These are phyloP conservation scores for Leishmania mexicana DNA, from an alignment of 208 protist species.

Conservation along the genomic window DNA sequence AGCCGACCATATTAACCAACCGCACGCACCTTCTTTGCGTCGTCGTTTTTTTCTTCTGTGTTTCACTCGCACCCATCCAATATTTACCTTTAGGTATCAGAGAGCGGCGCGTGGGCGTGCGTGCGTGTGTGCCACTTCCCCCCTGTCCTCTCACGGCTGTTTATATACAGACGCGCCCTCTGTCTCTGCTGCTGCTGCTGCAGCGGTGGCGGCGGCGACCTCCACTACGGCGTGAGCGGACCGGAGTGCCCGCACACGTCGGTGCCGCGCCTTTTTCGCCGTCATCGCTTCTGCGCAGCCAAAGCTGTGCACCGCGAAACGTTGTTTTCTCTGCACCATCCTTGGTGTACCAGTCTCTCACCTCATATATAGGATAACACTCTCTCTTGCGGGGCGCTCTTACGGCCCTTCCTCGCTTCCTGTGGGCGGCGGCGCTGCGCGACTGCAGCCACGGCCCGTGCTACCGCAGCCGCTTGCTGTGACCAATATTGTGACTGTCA, in stretches of 20 bases:
- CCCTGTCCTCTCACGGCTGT: too few relatives aligned
- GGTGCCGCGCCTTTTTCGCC: too few relatives aligned
- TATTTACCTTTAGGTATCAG: not conserved
- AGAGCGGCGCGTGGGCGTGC: not conserved
- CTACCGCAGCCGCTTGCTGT: not conserved
- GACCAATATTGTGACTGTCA: not conserved
- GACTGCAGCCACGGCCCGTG: not conserved
- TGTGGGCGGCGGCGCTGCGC: not conserved
- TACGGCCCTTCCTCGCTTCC: conserved; percentile 1
- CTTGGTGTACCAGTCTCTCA: not conserved
- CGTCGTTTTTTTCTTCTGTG: not conserved
- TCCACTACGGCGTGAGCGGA: too few relatives aligned
- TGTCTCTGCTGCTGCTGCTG: too few relatives aligned
- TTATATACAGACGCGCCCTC: too few relatives aligned
- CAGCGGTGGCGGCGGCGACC: too few relatives aligned
- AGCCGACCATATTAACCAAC: too few relatives aligned
- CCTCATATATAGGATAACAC: not conserved
- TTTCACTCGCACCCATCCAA: not conserved
- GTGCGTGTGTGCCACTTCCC: not conserved
- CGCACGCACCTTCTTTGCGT: not conserved
- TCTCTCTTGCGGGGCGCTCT: not conserved
- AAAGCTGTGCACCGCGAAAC: not conserved
- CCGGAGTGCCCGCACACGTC: too few relatives aligned
- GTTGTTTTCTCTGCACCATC: not conserved
- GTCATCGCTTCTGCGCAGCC: not conserved